Evolutionary conservation across 148 eudicot species (phyloP), one percentile per base, ranked within the genome.

Genomic region (Arbutus unedo): DNA sequence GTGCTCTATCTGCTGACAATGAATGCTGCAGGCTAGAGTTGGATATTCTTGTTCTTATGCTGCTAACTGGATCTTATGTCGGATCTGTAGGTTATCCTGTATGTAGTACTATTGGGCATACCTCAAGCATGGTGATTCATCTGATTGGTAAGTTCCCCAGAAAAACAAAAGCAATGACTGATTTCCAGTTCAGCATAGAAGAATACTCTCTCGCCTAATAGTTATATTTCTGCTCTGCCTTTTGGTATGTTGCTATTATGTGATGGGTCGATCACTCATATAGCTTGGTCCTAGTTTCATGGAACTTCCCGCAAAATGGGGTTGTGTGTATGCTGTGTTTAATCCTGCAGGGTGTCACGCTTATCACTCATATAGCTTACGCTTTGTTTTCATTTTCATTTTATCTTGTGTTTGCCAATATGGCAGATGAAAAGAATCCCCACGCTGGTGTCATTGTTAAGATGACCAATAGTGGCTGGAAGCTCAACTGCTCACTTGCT

Each of bases 401-500:
- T 66, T 64, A 14, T 55, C 15, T 56, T 73, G 79, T 60, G 16
- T 85, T 82, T 38, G 38, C 74, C 5, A 56, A 44, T 80, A 13
- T 84, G 82, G 82, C 91, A 96, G 98, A 94, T 90, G 81, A 79
- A 81, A 87, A 88, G 81, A 81, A 80, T 83, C 98, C 98, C 54
- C 88, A 89, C 49, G 90, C 56, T 83, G 98, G 98, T 78, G 90
- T 93, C 38, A 83, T 87, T 68, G 87, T 94, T 74, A 88, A 85
- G 81, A 89, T 96, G 92, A 87, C 91, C 81, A 88, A 83, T 80
- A 82, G 18, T 38, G 82, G 81, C 71, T 81, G 73, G 21, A 83
- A 77, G 82, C 71, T 14, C 70, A 92, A 95, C 88, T 95, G 98
- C 81, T 95, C 98, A 49, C 91, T 95, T 75, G 84, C 91, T 38